Conservation (phyloP, 306 rosid genomes). For the Purshia tridentata region DNA sequence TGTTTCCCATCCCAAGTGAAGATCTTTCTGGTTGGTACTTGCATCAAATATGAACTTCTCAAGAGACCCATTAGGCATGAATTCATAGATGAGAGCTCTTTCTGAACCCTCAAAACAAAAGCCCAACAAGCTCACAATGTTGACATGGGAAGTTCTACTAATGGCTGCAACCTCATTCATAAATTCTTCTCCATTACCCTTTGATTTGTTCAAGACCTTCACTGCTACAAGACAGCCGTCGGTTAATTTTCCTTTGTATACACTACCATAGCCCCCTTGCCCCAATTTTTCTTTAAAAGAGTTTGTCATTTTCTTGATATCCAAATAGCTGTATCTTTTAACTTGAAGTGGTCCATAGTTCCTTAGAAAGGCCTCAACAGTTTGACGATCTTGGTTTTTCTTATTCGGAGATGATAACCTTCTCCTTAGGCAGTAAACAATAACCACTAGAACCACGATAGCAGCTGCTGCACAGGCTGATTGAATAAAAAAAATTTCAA, state of each 20-base stretch:
- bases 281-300: constrained; percentile 36
- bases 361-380: constrained; percentile 19
- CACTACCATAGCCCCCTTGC: constrained; percentile 40
- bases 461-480: too few species aligned
- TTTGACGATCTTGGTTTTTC: neutral
- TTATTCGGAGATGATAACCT: neutral
- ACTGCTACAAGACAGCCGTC: constrained; percentile 35
- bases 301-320: constrained; percentile 33
- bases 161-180: constrained; percentile 43
- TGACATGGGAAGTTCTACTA: constrained; percentile 31
- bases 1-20: constrained; percentile 29
- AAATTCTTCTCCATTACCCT: constrained; percentile 37
- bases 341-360: constrained; percentile 19
- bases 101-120: constrained; percentile 26
- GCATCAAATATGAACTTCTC: constrained; percentile 41
- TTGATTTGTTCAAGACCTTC: constrained; percentile 33
- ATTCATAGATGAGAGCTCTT: constrained; percentile 39
- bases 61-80: constrained; percentile 47
- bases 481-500: too few species aligned
- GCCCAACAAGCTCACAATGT: constrained; percentile 18
- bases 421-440: neutral
- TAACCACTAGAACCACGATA: neutral
- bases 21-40: neutral
- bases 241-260: constrained; percentile 29
- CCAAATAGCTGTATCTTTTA: constrained; percentile 26